Evolutionary conservation across 805 yeast genomes (phyloP), one percentile per base, ranked within the genome.

Genomic region (Millerozyma miso): DNA sequence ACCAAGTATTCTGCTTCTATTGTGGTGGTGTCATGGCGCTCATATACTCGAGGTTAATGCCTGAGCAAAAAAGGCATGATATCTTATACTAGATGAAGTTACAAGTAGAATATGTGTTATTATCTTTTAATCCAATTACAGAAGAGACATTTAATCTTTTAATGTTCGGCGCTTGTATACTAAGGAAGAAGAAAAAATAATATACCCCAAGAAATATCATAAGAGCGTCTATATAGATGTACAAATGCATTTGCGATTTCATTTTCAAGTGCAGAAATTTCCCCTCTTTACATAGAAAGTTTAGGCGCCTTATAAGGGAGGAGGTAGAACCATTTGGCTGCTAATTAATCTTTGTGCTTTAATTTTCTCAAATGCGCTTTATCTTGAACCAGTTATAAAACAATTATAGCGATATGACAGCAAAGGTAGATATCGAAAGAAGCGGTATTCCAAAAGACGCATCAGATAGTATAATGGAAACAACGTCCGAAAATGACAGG

Each of bases 381-480:
- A 83, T 79, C 53, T 82, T 82, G 32, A 79, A 83, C n/a, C 83
- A 33, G 83, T 83, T 42, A 60, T 78, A 47, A 82, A 79, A 54
- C 74, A 83, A 7, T 63, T 58, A 46, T 74, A 82, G 19, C 78
- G 83, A 10, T 72, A 80, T 79, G 71, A 82, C 14, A 75, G 79
- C 51, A 66, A 77, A 43, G 71, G 74, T 52, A 72, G 77, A 49
- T 50, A 63, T 74, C 54, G 71, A 68, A 51, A 66, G 66, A 23
- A 23, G 29, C 10, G 29, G 29, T 6, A 7, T 7, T 23, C 38
- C 65, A 72, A 54, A 80, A 76, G 51, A 54, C 38, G 51, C 53
- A 5, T 23, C 29, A 10, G 29, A 6, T 6, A 23, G 29, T 10
- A 7, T 23, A 23, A n/a, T n/a, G n/a, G 10, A 10, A 7, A 10